Evolutionary conservation across 176 grass and related monocot genomes (phyloP), one percentile per base, ranked within the genome.

Genomic region (Phyllostachys edulis): DNA sequence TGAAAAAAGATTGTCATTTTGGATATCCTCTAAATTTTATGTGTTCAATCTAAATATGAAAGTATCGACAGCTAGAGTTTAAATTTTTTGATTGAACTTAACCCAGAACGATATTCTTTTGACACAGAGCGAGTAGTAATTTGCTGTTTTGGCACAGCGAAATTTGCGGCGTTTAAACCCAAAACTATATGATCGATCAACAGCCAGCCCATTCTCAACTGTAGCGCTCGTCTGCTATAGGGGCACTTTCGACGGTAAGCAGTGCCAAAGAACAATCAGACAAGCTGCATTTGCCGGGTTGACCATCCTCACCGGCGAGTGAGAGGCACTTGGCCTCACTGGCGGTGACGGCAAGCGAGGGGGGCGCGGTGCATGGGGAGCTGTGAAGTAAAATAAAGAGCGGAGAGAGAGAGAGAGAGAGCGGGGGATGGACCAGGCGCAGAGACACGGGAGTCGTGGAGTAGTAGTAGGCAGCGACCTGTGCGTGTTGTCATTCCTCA

Each of bases 321-420:
- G 47, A 56, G 7, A n/a, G 63, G 5, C 38, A 44, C 4, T 51
- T 40, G 15, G 63, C 20, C 16, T 83, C 42, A 78, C 86, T 51
- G 26, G 7, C 55, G 72, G 73, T 90, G 73, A 74, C 32, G 11
- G 49, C 39, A 87, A 14, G 49, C 11, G 60, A 38, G 20, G 3
- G 3, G 4, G 6, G 20, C 7, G 67, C 57, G 39, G 12, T 11
- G 6, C 59, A 60, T 66, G 49, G 79, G 80, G 67, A 69, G 67
- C 8, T 0, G 49, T 14, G 79, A 41, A 74, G 78, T 77, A 87
- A 83, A 90, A 83, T 74, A 79, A 79, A 54, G 29, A 51, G 66
- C 45, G 39, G 55, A 60, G 41, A 15, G 39, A 46, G 55, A 60
- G 41, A 15, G 39, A 46, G 4, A 15, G 4, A 0, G 0, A 7